phyloP scores from a whole-genome alignment of 345 rosid genomes.

The Conringia planisiliqua region DNA sequence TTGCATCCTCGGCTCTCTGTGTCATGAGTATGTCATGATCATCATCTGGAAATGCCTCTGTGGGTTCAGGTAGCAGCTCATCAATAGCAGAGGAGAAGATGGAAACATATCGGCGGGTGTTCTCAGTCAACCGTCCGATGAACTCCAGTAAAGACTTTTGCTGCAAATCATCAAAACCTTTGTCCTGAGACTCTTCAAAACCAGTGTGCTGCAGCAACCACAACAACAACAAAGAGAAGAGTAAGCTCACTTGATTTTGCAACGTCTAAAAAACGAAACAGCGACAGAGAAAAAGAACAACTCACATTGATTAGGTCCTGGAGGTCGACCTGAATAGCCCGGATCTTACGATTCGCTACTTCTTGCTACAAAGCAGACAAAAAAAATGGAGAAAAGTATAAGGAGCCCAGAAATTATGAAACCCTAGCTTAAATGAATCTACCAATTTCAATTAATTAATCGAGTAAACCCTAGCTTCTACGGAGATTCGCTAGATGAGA shows the following conservation, averaged over 20 bases:
- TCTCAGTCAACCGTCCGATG: conserved; percentile 67
- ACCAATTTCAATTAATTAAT: not conserved
- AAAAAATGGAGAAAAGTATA: conserved; percentile 2
- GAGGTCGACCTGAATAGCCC: conserved; percentile 74
- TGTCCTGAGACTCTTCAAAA: conserved; percentile 60
- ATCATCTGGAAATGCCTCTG: conserved; percentile 82
- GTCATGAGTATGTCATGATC: conserved; percentile 87
- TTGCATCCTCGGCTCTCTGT: conserved; percentile 74
- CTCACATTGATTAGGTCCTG: conserved; percentile 76
- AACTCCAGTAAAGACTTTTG: conserved; percentile 38
- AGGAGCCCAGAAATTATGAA: conserved; percentile 1
- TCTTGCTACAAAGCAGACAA: conserved; percentile 56
- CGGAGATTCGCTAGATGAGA: conserved; percentile 2
- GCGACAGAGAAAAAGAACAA: not conserved
- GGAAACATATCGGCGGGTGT: conserved; percentile 82
- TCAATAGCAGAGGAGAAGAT: conserved; percentile 74
- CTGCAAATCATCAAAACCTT: conserved; percentile 47
- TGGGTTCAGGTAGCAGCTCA: conserved; percentile 82
- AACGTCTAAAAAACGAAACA: not conserved
- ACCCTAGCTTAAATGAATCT: not conserved
- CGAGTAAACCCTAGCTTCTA: conserved; percentile 7
- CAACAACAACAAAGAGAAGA: conserved; percentile 5
- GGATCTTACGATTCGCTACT: conserved; percentile 72
- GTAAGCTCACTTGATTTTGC: not conserved
- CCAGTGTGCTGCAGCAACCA: conserved; percentile 54